Percentiles rank a stretch among this genome's conserved stretches.
phyloP scores from a whole-genome alignment of 2,329 filamentous ascomycete genomes.

The Aureobasidium sp. region DNA sequence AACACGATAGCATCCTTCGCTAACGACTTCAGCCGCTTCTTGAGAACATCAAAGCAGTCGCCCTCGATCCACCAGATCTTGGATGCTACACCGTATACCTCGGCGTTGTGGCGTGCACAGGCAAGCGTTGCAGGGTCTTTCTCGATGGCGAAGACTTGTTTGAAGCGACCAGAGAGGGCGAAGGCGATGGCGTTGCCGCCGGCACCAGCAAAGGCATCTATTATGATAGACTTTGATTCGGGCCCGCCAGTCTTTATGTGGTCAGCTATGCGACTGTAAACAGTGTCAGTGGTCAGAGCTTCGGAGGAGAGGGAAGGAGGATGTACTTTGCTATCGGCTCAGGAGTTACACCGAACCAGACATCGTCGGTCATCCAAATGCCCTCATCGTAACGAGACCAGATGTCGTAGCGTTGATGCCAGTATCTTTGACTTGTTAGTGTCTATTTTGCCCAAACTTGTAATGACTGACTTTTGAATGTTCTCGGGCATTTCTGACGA shows the following conservation, averaged over 20 bases:
- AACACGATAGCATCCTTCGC: slow-evolving; percentile 55
- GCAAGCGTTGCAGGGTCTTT: slow-evolving; percentile 70
- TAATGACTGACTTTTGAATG: slow-evolving; percentile 64
- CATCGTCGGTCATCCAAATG: slow-evolving; percentile 82
- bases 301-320: slow-evolving; percentile 22
- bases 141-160: slow-evolving; percentile 81
- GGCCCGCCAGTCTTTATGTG: slow-evolving; percentile 57
- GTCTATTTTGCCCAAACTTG: not conserved
- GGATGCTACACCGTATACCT: slow-evolving; percentile 70
- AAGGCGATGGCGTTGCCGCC: slow-evolving; percentile 96
- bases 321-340: slow-evolving; percentile 76
- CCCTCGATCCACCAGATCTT: slow-evolving; percentile 81
- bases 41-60: slow-evolving; percentile 73
- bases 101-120: slow-evolving; percentile 88
- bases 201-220: slow-evolving; percentile 86
- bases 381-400: slow-evolving; percentile 84
- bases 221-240: slow-evolving; percentile 55
- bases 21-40: slow-evolving; percentile 43
- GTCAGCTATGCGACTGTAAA: slow-evolving; percentile 65
- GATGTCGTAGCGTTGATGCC: slow-evolving; percentile 78
- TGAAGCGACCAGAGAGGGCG: slow-evolving; percentile 71
- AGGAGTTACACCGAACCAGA: slow-evolving; percentile 95
- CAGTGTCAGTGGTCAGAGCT: not conserved
- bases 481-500: slow-evolving; percentile 69
- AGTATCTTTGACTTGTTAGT: slow-evolving; percentile 58